Percentiles rank a stretch among this genome's conserved stretches.
These are phyloP conservation scores for Castanospermum australe DNA, from an alignment of 306 rosid genomes.

Conservation along the genomic window DNA sequence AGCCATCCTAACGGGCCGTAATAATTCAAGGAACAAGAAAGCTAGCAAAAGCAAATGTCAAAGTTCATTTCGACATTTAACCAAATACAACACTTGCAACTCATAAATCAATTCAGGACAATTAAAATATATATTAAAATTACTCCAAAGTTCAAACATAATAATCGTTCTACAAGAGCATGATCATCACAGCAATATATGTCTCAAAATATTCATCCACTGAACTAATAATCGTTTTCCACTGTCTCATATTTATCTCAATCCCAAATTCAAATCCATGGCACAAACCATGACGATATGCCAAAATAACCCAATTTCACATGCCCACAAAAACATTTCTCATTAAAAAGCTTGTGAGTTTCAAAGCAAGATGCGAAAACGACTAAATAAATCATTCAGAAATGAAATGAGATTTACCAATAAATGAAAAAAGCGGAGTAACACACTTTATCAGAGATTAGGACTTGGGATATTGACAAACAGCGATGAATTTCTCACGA, in stretches of 20 bases:
- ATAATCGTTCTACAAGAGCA: background rate
- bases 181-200: background rate
- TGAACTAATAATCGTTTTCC: no score
- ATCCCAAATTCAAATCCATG: no score
- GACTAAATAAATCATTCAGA: background rate
- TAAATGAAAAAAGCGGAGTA: no score
- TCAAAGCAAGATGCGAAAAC: background rate
- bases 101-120: background rate
- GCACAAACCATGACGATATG: no score
- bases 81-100: background rate
- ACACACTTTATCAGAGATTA: no score
- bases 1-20: background rate
- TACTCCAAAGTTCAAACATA: background rate
- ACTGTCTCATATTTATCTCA: background rate
- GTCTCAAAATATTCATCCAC: no score
- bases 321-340: no score
- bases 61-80: background rate
- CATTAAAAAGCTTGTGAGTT: background rate
- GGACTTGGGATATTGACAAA: no score
- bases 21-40: background rate
- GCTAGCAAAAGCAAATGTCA: no score
- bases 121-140: no score
- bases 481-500: no score
- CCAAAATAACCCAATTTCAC: background rate
- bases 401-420: background rate